Evolutionary conservation across 2,329 filamentous ascomycete genomes (phyloP).

Genomic region (Venturia aucupariae): DNA sequence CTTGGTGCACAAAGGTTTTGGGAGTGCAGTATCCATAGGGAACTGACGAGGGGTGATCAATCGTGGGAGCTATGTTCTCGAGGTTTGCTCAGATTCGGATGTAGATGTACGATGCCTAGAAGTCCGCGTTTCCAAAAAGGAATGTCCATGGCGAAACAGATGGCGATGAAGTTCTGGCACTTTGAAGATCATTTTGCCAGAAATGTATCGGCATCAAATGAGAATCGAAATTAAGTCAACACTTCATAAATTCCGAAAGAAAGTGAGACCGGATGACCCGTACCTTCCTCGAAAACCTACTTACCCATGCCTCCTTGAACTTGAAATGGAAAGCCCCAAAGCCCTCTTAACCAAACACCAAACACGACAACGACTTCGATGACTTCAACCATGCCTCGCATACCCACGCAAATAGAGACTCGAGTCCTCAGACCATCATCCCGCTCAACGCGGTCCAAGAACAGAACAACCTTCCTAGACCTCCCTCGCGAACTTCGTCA

Average conservation of each 20-base stretch:
- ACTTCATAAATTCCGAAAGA: no score
- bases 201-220: no score
- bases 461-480: background rate
- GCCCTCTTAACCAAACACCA: no score
- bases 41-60: background rate
- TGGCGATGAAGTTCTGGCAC: background rate
- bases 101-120: background rate
- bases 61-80: background rate
- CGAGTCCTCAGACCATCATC: background rate
- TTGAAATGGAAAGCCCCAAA: no score
- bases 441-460: background rate
- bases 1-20: background rate
- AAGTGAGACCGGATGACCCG: no score
- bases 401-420: background rate
- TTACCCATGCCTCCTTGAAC: no score
- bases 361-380: background rate
- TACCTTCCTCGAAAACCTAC: no score
- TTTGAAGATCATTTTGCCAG: background rate
- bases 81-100: background rate
- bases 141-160: background rate
- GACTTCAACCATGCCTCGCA: background rate
- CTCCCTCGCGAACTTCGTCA: background rate
- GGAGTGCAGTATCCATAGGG: background rate
- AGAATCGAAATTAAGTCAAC: no score
- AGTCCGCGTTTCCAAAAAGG: background rate